Base-by-base conservation (phyloP, 208 protist genomes). In the Lotmaria passim region DNA sequence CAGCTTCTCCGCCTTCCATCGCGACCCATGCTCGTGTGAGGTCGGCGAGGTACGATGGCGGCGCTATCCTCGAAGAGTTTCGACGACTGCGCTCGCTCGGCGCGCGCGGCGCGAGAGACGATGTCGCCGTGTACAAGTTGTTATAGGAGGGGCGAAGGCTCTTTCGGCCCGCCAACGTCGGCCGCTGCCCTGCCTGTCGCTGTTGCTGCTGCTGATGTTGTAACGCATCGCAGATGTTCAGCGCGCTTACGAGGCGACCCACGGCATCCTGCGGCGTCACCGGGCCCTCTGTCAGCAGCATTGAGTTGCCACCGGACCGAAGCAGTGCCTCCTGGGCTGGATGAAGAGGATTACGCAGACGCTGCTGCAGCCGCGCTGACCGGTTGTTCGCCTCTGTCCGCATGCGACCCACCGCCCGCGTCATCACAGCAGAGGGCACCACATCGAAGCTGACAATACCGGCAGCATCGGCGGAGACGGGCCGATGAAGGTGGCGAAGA, bases 1-100 rank as follows among this genome's bases (percentile, higher is more conserved):
- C 50, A n/a, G 21, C 51, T 33, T 52, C 43, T 24, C 61, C 23
- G 14, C 31, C 48, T 34, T 67, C 63, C 15, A 21, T 1, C 4
- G 44, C 4, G 28, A 77, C 55, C 71, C 71, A 77, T 14, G 21
- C 30, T 19, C 46, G 46, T 0, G 57, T 53, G 36, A 77, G 62
- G 8, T 53, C 44, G 15, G 30, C 50, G 1, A 70, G 24, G 11
- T 46, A 46, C 2, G 60, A 41, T 19, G n/a, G 15, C 14, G 53
- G 15, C 34, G 56, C 19, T 3, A 33, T 10, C 5, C 19, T 44
- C 6, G 46, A 19, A 7, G 46, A 48, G 43, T 24, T 2, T 30
- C 47, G 46, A 2, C 21, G 46, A 8, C 46, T 41, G 0, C 33
- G 60, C 7, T 31, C 46, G 31, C 23, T 31, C n/a, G 60, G 47